These are phyloP conservation scores for Quercus variabilis DNA, from an alignment of 306 rosid genomes.

Conservation along the genomic window DNA sequence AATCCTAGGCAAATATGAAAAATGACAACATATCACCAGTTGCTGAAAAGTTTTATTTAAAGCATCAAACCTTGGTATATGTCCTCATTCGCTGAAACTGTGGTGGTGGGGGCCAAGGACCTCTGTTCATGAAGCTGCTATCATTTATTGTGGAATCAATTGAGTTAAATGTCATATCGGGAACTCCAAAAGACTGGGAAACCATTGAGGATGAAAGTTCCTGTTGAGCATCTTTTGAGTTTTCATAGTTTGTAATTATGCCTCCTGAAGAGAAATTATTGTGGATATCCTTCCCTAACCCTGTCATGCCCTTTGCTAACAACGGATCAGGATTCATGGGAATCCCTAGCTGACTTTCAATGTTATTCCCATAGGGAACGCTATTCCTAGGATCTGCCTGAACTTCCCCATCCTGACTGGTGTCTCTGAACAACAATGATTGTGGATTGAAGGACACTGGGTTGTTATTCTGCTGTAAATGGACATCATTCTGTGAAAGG, in stretches of 20 bases:
- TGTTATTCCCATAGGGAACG: conserved; percentile 52
- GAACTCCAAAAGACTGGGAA: conserved; percentile 87
- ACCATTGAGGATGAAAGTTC: conserved; percentile 91
- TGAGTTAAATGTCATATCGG: conserved; percentile 84
- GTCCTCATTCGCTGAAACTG: conserved; percentile 86
- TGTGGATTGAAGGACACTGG: conserved; percentile 65
- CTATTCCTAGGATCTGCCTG: conserved; percentile 59
- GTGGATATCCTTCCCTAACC: conserved; percentile 53
- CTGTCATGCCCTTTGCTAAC: conserved; percentile 55
- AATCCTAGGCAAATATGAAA: not conserved
- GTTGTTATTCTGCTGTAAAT: conserved; percentile 60
- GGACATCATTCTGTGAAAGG: conserved; percentile 71
- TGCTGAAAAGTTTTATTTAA: not conserved
- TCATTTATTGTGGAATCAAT: conserved; percentile 80
- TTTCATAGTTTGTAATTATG: conserved; percentile 56
- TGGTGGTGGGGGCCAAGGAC: conserved; percentile 70
- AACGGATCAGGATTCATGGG: conserved; percentile 64
- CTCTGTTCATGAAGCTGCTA: conserved; percentile 60
- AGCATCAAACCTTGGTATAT: conserved; percentile 77
- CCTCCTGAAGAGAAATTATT: conserved; percentile 59
- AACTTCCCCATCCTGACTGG: conserved; percentile 66
- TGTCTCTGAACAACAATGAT: conserved; percentile 65
- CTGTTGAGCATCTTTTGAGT: conserved; percentile 68
- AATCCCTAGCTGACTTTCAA: conserved; percentile 52
- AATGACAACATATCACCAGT: not conserved